A percentile compares a stretch with the other conserved stretches of the same genome.
phyloP scores from a whole-genome alignment of 1,139 yeast species.

The Nematodospora anomalae region DNA sequence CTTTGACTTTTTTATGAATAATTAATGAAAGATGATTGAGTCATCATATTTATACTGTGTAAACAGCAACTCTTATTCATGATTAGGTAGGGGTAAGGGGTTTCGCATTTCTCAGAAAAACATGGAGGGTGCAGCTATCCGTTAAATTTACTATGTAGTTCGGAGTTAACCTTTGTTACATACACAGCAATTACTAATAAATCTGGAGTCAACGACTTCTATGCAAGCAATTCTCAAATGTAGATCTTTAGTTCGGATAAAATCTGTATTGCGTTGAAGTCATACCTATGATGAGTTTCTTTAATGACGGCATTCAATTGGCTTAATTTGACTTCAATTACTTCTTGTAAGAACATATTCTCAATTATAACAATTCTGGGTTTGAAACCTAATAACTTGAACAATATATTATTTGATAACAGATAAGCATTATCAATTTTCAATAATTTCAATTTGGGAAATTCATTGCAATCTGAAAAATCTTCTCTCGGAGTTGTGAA shows the following conservation, averaged over 20 bases:
- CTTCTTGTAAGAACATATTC: constrained; percentile 7
- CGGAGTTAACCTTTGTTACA: too few relatives aligned
- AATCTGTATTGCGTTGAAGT: neutral
- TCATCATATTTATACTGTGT: neutral
- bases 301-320: neutral
- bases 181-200: too few relatives aligned
- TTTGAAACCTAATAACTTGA: constrained; percentile 7
- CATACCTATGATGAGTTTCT: neutral
- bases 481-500: neutral
- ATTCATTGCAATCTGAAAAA: constrained; percentile 3
- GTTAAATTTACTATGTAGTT: neutral
- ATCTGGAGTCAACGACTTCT: too few relatives aligned
- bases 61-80: neutral
- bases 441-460: constrained; percentile 5
- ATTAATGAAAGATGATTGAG: neutral
- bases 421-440: constrained; percentile 9
- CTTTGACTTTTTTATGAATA: too few relatives aligned
- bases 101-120: too few relatives aligned
- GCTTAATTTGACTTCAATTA: neutral
- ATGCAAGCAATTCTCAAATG: too few relatives aligned
- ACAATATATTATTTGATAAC: constrained; percentile 5
- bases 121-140: constrained; percentile 4
- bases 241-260: constrained; percentile 1
- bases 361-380: constrained; percentile 1
- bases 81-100: neutral